Base-by-base conservation (phyloP, 1,284 basidiomycete genomes). In the Pseudozyma sp. region DNA sequence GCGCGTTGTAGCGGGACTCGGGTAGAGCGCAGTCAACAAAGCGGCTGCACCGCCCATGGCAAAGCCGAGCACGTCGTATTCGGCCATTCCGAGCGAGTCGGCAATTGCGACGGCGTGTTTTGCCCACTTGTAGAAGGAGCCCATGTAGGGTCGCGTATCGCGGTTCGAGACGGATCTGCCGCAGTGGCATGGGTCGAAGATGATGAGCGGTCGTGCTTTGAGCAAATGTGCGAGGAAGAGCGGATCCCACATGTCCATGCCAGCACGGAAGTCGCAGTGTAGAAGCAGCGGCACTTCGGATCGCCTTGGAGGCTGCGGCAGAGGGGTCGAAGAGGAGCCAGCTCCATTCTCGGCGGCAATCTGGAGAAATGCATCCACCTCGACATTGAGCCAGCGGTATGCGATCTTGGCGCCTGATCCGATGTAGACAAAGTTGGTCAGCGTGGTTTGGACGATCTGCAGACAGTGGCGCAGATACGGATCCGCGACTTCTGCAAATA, bases 171-270 rank as follows among this genome's bases (percentile, higher is more conserved):
- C 56, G 33, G 67, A 68, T 29, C 60, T 47, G 14, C 67, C 60
- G 52, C 67, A 68, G 51, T 68, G 67, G 19, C 67, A 68, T 7
- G 67, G 67, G 19, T 68, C 67, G 40, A 68, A 68, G 55, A 68
- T 68, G 60, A 68, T 46, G 7, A 68, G 39, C 2, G 67, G 67
- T 24, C 67, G 76, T 59, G 68, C 46, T 64, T 62, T 51, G 50
- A 78, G 54, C 35, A 78, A 63, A 24, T 78, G 55, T 44, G 72
- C 54, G 37, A 78, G 65, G 62, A 78, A 58, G 68, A 78, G 61
- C 29, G 67, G 67, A 40, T 68, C 67, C 67, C 67, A 68, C 59
- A 68, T 63, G 45, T 68, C 60, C 67, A 68, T 68, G 43, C 60
- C 67, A 0, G 55, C 55, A 17, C 67, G 67, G n/a, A 68, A 68